Base-by-base conservation (phyloP, 257 asterid genomes). In the Euphrasia confusa region DNA sequence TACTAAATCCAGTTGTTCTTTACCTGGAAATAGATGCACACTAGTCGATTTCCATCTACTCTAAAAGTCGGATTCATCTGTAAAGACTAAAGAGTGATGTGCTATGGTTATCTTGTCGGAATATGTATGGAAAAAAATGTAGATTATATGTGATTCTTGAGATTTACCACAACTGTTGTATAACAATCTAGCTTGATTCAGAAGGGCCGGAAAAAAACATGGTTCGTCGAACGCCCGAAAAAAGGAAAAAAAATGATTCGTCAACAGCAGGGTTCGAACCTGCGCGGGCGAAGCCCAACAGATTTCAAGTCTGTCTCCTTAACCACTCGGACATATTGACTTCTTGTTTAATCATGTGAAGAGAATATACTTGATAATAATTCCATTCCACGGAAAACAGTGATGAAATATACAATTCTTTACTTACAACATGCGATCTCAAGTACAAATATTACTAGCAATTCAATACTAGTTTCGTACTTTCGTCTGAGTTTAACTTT, bases 271-370 rank as follows among this genome's bases (percentile, higher is more conserved):
- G 24, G 24, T 21, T 21, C 24, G 24, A 21, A 21, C 24, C 24
- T 21, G 24, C 24, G 24, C 24, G 24, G 24, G 24, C 24, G 24
- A 21, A 30, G 88, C 90, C 88, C 90, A 83, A 79, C 85, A 84
- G 91, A 84, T 84, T 82, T 87, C 94, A 84, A 80, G 90, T 84
- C 89, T 83, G 88, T 88, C 95, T 83, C 90, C 96, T 85, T 85
- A 83, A 85, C 93, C 96, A 86, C 95, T 88, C 90, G 93, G 95
- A 86, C 96, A 84, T 82, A 84, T 76, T 81, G 85, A 82, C 86
- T 17, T 52, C 54, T 48, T 48, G 53, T 47, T 48, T 0, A 21
- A 21, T 21, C 24, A 21, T 21, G 24, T 21, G 24, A 21, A 21
- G 24, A 21, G 24, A 21, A 21, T 21, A 21, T 21, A 21, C 1